A percentile compares a stretch with the other conserved stretches of the same genome.
These are phyloP conservation scores for Gynochthodes officinalis DNA, from an alignment of 257 asterid species.

Conservation along the genomic window DNA sequence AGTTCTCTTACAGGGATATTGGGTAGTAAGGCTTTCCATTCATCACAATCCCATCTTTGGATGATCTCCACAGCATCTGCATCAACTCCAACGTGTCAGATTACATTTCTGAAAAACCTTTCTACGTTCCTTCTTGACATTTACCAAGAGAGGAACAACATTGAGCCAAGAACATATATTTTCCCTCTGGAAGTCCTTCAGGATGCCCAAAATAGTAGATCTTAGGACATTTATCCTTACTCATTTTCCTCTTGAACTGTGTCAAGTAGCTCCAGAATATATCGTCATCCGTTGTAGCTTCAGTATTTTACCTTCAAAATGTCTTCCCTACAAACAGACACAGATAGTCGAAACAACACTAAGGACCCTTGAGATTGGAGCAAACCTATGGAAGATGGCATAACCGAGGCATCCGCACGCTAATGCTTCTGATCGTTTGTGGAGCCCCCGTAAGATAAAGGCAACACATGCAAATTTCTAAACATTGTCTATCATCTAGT, in stretches of 20 bases:
- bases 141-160: neutral
- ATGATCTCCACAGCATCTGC: neutral
- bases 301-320: conserved; percentile 12
- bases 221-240: conserved; percentile 18
- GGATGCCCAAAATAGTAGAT: conserved; percentile 32
- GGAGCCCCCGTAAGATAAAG: conserved; percentile 28
- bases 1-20: neutral
- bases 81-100: neutral
- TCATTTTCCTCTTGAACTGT: neutral
- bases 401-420: conserved; percentile 8
- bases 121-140: neutral
- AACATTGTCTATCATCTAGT: conserved; percentile 50
- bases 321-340: conserved; percentile 16
- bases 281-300: neutral
- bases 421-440: conserved; percentile 10
- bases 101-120: too few species aligned
- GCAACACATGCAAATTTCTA: conserved; percentile 31
- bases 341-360: conserved; percentile 9
- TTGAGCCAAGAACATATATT: neutral
- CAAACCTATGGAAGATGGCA: conserved; percentile 15
- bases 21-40: neutral
- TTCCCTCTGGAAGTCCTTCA: conserved; percentile 22
- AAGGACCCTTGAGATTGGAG: neutral
- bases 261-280: conserved; percentile 1
- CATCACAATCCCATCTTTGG: too few species aligned